Base-by-base conservation (phyloP, 768 basidiomycete species). In the Naganishia vaughanmartiniae region DNA sequence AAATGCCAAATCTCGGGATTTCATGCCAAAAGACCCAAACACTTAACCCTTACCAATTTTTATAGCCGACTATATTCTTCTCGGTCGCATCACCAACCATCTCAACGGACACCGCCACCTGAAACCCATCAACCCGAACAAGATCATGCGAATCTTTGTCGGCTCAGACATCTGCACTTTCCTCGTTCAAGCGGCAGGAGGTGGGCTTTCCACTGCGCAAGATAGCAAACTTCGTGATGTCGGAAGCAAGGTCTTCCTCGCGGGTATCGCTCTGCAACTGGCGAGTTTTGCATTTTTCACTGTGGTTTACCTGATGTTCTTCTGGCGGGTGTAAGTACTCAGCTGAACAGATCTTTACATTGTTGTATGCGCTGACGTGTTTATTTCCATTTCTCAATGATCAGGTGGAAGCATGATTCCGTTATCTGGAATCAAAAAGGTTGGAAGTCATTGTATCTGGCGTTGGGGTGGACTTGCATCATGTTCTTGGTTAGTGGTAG, bases 151-250 rank as follows among this genome's bases (percentile, higher is more conserved):
- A 69, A 75, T 74, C 30, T 81, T 81, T 67, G 75, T 81, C 71
- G 68, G 76, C 28, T 79, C 78, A 2, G 80, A 81, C 73, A 72
- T 81, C 56, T 63, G 73, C 70, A 81, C 80, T 1, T 81, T 81
- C 74, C 66, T 80, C 10, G 76, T 81, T 26, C 80, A 81, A 71
- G 80, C 79, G 48, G 80, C 78, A 4, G 80, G 80, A 21, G 80
- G 80, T 63, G 78, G 79, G 30, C 70, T 80, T 12, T 75, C 74
- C 21, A 79, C 74, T 31, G 72, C 76, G 17, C 71, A 78, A 21
- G 72, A 77, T 14, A 42, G 66, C 26, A 73, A 67, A 17, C 66
- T 60, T n/a, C 73, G 76, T 14, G 17, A 79, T 63, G 69, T 74
- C 9, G 80, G 80, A 10, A 74, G 73, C 31, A 74, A 77, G 55